Conservation (phyloP, 352 stramenopile species). For the Pythium biforme region DNA sequence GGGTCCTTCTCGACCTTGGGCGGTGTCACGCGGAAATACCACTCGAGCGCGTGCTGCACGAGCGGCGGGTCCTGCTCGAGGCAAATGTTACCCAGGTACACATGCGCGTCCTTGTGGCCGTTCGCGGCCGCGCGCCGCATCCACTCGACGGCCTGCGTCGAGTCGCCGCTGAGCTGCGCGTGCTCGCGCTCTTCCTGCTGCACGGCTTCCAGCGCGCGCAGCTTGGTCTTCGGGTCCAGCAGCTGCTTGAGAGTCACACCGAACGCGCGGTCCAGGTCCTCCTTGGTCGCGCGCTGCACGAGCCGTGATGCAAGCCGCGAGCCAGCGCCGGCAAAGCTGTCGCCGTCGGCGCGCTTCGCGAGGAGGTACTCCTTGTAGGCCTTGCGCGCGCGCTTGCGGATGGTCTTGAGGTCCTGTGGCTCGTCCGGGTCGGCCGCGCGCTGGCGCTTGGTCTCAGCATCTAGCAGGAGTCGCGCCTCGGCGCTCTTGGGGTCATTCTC, state of each 20-base stretch:
- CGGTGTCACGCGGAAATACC: slow-evolving; percentile 64
- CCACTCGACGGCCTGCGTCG: slow-evolving; percentile 77
- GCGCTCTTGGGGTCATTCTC: slow-evolving; percentile 28
- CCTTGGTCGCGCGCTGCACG: slow-evolving; percentile 60
- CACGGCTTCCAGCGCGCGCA: slow-evolving; percentile 43
- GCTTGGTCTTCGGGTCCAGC: slow-evolving; percentile 53
- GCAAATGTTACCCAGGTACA: slow-evolving; percentile 81
- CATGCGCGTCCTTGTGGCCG: slow-evolving; percentile 70
- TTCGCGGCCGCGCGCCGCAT: slow-evolving; percentile 75
- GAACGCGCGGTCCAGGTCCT: slow-evolving; percentile 66
- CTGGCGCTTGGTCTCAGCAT: slow-evolving; percentile 73
- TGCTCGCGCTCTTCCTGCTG: slow-evolving; percentile 30
- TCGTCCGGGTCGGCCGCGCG: slow-evolving; percentile 42
- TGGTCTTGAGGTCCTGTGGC: slow-evolving; percentile 63
- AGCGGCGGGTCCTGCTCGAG: slow-evolving; percentile 77
- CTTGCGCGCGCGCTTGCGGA: slow-evolving; percentile 73
- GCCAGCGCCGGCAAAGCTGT: slow-evolving; percentile 7
- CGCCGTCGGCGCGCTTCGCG: slow-evolving; percentile 34
- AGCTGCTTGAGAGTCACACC: slow-evolving; percentile 68
- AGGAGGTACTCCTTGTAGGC: slow-evolving; percentile 76
- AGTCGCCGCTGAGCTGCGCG: slow-evolving; percentile 34
- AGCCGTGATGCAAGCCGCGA: slow-evolving; percentile 25
- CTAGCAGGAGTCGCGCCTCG: slow-evolving; percentile 37
- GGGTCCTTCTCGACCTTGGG: slow-evolving; percentile 45
- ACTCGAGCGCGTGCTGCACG: slow-evolving; percentile 60